Evolutionary conservation across 2,329 filamentous ascomycete species (phyloP).

Genomic region (Rhynchosporium graminicola): DNA sequence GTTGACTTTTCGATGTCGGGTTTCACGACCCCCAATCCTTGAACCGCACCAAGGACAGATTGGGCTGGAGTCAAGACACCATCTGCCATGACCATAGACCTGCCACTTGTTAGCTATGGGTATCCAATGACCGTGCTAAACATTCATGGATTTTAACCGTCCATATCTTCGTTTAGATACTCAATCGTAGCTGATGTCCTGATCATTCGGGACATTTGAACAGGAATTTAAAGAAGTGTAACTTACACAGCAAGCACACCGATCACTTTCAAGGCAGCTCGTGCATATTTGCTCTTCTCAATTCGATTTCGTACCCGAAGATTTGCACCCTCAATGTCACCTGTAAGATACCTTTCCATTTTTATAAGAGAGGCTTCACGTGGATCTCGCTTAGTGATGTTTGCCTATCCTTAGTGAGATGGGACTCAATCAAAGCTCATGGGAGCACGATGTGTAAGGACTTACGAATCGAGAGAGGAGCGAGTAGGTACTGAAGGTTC

Average conservation of each 20-base stretch:
- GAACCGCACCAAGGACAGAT: constrained; percentile 67
- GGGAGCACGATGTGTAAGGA: neutral
- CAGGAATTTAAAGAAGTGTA: neutral
- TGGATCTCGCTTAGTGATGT: constrained; percentile 61
- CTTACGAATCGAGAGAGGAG: constrained; percentile 58
- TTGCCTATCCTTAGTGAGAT: constrained; percentile 40
- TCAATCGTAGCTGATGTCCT: neutral
- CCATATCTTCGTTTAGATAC: no score
- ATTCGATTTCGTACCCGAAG: constrained; percentile 56
- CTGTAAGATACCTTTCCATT: constrained; percentile 58
- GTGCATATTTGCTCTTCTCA: constrained; percentile 56
- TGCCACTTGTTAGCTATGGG: constrained; percentile 6
- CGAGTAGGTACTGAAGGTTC: constrained; percentile 67
- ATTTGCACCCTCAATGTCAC: constrained; percentile 54
- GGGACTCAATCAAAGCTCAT: neutral
- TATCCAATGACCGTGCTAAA: neutral
- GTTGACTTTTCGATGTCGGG: constrained; percentile 55
- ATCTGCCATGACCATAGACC: constrained; percentile 62
- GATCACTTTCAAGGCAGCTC: constrained; percentile 59
- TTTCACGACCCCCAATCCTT: constrained; percentile 60
- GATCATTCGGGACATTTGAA: no score
- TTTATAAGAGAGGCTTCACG: constrained; percentile 55
- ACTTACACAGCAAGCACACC: constrained; percentile 60
- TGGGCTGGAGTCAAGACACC: constrained; percentile 69
- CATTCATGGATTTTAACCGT: neutral